These are phyloP conservation scores for Skeletonema tropicum DNA, from an alignment of 108 stramenopile genomes.

Conservation along the genomic window DNA sequence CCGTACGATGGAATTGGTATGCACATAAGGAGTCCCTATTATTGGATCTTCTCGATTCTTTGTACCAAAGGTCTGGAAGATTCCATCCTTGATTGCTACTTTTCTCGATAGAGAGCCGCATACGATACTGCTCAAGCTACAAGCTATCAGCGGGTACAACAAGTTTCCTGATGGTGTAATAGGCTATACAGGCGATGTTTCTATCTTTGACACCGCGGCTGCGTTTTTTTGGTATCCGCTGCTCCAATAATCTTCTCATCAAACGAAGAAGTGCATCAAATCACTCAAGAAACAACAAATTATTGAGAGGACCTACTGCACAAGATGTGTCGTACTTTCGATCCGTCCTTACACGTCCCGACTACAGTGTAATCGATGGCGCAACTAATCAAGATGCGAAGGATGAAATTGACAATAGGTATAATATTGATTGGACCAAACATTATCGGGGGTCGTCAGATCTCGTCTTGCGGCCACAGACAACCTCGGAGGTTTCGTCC, in stretches of 20 bases:
- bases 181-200: not conserved
- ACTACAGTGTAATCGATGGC: constrained; percentile 16
- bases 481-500: constrained; percentile 75
- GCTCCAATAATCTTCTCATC: not conserved
- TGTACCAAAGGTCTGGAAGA: too few relatives aligned
- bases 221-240: not conserved
- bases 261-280: not conserved
- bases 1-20: not conserved
- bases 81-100: too few relatives aligned
- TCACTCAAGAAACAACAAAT: not conserved
- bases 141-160: too few relatives aligned
- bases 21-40: not conserved
- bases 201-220: not conserved
- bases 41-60: not conserved
- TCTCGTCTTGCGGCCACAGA: constrained; percentile 65
- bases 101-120: too few relatives aligned
- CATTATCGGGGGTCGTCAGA: constrained; percentile 59
- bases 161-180: not conserved
- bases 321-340: constrained; percentile 40
- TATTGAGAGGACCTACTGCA: constrained; percentile 14
- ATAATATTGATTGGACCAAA: constrained; percentile 68
- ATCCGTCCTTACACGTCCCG: constrained; percentile 35
- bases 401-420: constrained; percentile 30
- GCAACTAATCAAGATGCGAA: not conserved
- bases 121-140: too few relatives aligned